phyloP scores from a whole-genome alignment of 305 asterid genomes.

The Withania somnifera region DNA sequence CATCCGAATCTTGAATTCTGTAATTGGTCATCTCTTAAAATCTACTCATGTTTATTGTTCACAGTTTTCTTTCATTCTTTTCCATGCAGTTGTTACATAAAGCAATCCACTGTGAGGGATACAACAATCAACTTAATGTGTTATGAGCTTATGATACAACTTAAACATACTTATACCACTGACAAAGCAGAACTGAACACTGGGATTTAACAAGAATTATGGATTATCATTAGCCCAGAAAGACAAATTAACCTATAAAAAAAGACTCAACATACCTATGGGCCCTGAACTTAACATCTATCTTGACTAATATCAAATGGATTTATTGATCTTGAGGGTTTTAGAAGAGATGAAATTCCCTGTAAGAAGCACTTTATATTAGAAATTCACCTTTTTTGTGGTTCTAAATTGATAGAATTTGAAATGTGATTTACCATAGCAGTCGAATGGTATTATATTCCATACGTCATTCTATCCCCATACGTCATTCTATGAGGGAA shows the following conservation, averaged over 20 bases:
- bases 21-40: neutral
- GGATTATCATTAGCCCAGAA: neutral
- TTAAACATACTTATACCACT: neutral
- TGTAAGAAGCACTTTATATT: constrained; percentile 11
- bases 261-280: constrained; percentile 30
- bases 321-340: constrained; percentile 40
- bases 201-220: neutral
- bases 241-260: neutral
- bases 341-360: constrained; percentile 25
- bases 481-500: constrained; percentile 40
- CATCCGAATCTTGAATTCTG: neutral
- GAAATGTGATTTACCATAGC: constrained; percentile 32
- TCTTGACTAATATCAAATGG: constrained; percentile 61
- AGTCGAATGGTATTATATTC: constrained; percentile 39
- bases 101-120: neutral
- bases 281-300: constrained; percentile 30
- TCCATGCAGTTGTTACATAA: neutral
- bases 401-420: neutral
- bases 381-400: neutral
- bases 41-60: neutral
- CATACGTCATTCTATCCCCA: constrained; percentile 38
- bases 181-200: too few species aligned
- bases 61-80: neutral
- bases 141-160: neutral
- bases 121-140: neutral